Conservation (phyloP, 2,329 filamentous ascomycete species). For the Diaporthe humulicola region DNA sequence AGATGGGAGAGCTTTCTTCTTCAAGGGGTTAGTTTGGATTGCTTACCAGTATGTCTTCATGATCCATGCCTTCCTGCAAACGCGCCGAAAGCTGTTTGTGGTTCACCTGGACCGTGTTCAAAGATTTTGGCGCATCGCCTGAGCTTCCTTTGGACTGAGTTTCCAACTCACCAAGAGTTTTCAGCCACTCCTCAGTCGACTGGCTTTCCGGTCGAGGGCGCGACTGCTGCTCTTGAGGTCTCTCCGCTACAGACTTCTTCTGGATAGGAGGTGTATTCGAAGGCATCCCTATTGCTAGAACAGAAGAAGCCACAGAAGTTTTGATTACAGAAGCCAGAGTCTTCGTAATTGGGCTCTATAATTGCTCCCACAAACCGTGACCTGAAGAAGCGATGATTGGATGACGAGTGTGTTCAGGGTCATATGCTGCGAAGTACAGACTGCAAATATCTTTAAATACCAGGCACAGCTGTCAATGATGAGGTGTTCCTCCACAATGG, state of each 20-base stretch:
- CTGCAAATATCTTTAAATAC: not conserved
- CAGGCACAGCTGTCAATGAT: no score
- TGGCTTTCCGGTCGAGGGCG: no score
- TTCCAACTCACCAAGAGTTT: not conserved
- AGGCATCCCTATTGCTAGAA: not conserved
- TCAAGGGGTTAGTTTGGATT: no score
- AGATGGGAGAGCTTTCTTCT: no score
- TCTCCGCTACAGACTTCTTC: not conserved
- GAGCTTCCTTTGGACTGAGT: not conserved
- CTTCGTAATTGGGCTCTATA: no score
- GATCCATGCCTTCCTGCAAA: not conserved
- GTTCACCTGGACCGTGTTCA: not conserved
- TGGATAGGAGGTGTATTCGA: not conserved
- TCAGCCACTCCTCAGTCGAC: not conserved
- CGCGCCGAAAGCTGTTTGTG: not conserved
- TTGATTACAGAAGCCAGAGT: not conserved
- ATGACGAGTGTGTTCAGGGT: no score
- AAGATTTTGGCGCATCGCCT: not conserved
- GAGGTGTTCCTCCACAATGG: not conserved
- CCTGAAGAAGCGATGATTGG: not conserved
- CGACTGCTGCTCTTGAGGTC: not conserved
- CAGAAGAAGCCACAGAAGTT: not conserved
- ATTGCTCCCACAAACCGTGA: not conserved
- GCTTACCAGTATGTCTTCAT: not conserved
- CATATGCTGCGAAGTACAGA: not conserved